phyloP scores from a whole-genome alignment of 2,329 filamentous ascomycete genomes.

The Scleromitrula shiraiana region DNA sequence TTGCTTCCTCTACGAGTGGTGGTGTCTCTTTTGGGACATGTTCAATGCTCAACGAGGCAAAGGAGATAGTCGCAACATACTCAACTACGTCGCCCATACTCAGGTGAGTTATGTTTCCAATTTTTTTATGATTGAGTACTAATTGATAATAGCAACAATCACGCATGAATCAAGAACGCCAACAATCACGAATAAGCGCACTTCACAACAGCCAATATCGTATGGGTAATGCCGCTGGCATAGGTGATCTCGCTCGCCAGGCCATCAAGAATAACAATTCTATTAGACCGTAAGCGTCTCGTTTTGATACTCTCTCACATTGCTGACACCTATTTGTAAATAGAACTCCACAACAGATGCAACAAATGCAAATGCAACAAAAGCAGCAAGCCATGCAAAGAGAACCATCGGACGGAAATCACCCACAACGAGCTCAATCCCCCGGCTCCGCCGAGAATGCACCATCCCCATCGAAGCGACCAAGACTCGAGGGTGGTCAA shows the following conservation, averaged over 20 bases:
- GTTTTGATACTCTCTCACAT: neutral
- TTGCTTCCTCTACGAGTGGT: constrained; percentile 96
- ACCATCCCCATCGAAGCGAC: constrained; percentile 85
- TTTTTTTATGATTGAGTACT: constrained; percentile 15
- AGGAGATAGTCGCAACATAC: constrained; percentile 52
- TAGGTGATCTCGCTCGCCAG: constrained; percentile 57
- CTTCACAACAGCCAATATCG: constrained; percentile 50
- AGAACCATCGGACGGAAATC: constrained; percentile 78
- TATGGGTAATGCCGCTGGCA: constrained; percentile 53
- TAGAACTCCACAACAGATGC: constrained; percentile 51
- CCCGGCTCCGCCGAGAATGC: constrained; percentile 79
- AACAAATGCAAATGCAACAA: constrained; percentile 62
- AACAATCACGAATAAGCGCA: too few relatives aligned
- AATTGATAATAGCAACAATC: constrained; percentile 48
- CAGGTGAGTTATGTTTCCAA: constrained; percentile 53
- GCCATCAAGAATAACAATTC: constrained; percentile 73
- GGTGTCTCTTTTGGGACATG: constrained; percentile 95
- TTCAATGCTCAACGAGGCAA: constrained; percentile 74
- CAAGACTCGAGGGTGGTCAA: constrained; percentile 65
- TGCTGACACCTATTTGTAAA: neutral
- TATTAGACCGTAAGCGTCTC: constrained; percentile 51
- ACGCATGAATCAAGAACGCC: constrained; percentile 65
- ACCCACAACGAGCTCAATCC: constrained; percentile 60
- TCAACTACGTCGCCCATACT: constrained; percentile 72
- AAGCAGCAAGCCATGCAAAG: constrained; percentile 79